Conservation (phyloP, 2,329 filamentous ascomycete genomes). For the Fusarium begoniae region DNA sequence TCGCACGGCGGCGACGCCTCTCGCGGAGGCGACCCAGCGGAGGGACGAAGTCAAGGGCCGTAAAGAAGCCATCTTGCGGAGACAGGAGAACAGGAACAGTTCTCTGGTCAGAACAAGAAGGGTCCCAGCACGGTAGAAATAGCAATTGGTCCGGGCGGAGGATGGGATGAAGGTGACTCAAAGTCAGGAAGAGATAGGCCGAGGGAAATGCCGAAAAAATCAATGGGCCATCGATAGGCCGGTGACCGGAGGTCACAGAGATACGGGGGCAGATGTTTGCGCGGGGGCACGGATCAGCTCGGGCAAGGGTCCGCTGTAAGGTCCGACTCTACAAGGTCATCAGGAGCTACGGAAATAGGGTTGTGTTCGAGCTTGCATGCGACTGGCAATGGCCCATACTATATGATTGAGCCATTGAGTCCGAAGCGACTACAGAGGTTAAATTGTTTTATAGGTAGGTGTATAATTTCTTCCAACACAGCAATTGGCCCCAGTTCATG, state of each 20-base stretch:
- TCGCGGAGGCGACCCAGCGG: constrained; percentile 47
- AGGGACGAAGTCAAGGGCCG: constrained; percentile 54
- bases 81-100: constrained; percentile 33
- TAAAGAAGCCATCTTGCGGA: constrained; percentile 56
- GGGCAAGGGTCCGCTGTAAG: constrained; percentile 21
- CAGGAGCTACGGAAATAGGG: background rate
- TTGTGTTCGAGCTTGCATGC: background rate
- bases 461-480: background rate
- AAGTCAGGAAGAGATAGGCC: constrained; percentile 25
- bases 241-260: constrained; percentile 40
- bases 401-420: background rate
- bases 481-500: background rate
- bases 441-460: background rate
- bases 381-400: background rate
- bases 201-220: constrained; percentile 41
- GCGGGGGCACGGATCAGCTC: constrained; percentile 36
- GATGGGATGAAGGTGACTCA: constrained; percentile 38
- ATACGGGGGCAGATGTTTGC: background rate
- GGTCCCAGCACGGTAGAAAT: constrained; percentile 34
- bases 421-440: too few relatives aligned
- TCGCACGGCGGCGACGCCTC: constrained; percentile 47
- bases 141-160: constrained; percentile 18
- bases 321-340: background rate
- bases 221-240: constrained; percentile 37
- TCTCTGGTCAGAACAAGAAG: constrained; percentile 41